phyloP scores from a whole-genome alignment of 139 green algal genomes.

The Choricystis sp. region DNA sequence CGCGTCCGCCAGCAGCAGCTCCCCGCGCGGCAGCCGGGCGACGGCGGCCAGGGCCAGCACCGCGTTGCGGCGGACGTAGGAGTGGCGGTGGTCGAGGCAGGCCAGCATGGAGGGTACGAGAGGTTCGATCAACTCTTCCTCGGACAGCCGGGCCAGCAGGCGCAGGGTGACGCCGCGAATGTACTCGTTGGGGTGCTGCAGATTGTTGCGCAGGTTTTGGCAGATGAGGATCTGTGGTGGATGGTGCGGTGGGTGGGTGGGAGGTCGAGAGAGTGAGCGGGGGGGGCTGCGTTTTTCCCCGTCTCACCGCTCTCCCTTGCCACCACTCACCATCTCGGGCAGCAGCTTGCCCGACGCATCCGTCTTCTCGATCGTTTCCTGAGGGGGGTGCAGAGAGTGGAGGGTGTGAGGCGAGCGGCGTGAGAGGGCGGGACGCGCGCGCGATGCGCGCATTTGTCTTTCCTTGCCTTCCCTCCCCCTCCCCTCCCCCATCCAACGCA shows the following conservation, averaged over 20 bases:
- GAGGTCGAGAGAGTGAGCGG: background rate
- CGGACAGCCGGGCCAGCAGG: constrained; percentile 89
- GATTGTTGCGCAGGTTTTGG: constrained; percentile 98
- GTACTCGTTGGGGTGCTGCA: constrained; percentile 99
- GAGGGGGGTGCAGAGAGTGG: background rate
- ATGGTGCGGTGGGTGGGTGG: background rate
- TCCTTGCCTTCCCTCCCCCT: background rate
- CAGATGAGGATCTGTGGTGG: constrained; percentile 91
- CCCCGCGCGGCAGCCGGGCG: constrained; percentile 84
- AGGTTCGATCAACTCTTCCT: constrained; percentile 96
- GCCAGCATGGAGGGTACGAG: constrained; percentile 63
- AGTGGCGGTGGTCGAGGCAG: constrained; percentile 95
- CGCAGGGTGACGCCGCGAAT: constrained; percentile 84
- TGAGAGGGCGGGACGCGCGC: too few species aligned
- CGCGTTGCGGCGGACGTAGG: constrained; percentile 90
- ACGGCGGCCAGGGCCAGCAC: constrained; percentile 87
- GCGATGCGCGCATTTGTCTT: background rate
- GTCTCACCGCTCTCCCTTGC: background rate
- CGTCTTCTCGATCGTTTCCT: constrained; percentile 98
- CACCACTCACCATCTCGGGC: constrained; percentile 81
- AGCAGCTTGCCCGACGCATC: constrained; percentile 85
- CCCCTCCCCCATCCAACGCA: constrained; percentile 17
- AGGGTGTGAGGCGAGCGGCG: too few species aligned
- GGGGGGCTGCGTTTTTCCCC: background rate
- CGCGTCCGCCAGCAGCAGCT: constrained; percentile 79